Base-by-base conservation (phyloP, 2,329 filamentous ascomycete species). In the Beauveria scarabaeidicola region DNA sequence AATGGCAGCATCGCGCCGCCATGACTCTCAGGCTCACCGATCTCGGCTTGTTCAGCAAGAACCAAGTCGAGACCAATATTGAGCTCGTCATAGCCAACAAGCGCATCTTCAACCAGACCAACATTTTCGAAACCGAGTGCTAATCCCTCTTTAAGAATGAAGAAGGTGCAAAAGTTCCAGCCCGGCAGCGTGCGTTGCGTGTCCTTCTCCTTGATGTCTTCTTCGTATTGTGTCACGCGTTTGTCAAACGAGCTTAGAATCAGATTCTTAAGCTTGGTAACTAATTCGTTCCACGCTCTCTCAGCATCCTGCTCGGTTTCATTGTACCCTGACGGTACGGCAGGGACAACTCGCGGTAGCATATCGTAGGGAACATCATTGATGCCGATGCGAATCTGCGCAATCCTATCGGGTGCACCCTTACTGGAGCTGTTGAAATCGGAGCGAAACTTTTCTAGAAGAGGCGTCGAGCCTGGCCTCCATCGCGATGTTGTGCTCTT, bases 161-260 rank as follows among this genome's bases (percentile, higher is more conserved):
- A 99, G 71, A 99, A 99, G 0, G 94, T 99, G 73, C 94, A 97
- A 70, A 99, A 99, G 69, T 99, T 99, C 94, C 94, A 99, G 0
- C 94, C 94, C 0, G 94, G 94, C 19, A 99, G 75, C 38, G 80
- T 86, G 51, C 93, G 83, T 71, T 97, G 92, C 0, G 87, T 83
- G 66, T 97, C 93, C 69, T 92, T 94, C 72, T 97, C 94, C 63
- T 90, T 89, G 65, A 99, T 96, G 66, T 99, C 94, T 61, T 97
- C 92, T 72, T 99, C 94, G 71, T 99, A 99, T 68, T 97, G 93
- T 21, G 84, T 86, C 1, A 99, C 94, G 9, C 94, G 85, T 66
- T 87, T 80, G 74, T 97, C 93, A 69, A 99, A 99, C 1, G 92
- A 96, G 6, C 84, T 83, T 27, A 99, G 76, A 55, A 99, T 97